phyloP scores from a whole-genome alignment of 805 yeast genomes.

The Groenewaldozyma salmanticensis region DNA sequence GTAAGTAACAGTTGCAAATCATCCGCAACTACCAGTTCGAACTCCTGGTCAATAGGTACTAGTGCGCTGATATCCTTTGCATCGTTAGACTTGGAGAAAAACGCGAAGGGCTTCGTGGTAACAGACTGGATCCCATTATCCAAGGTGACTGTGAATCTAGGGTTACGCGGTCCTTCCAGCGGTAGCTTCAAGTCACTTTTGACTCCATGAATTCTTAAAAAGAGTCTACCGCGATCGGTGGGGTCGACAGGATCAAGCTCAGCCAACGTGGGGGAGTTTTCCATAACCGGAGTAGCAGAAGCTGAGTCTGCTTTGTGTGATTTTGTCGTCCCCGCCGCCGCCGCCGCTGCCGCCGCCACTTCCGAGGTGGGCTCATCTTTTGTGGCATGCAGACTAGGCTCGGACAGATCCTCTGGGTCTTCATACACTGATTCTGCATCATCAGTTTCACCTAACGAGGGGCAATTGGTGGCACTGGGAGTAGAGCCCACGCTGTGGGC shows the following conservation, averaged over 20 bases:
- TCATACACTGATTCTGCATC: slow-evolving; percentile 14
- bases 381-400: neutral
- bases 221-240: slow-evolving; percentile 19
- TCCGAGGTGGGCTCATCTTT: neutral
- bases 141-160: slow-evolving; percentile 38
- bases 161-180: slow-evolving; percentile 29
- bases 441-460: too few relatives aligned
- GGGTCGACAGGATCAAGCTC: slow-evolving; percentile 15
- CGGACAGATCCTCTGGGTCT: slow-evolving; percentile 6
- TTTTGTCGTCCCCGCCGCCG: too few relatives aligned
- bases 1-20: slow-evolving; percentile 60
- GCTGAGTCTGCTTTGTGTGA: too few relatives aligned
- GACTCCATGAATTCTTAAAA: slow-evolving; percentile 17
- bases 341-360: neutral
- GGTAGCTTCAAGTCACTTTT: slow-evolving; percentile 33
- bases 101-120: slow-evolving; percentile 43
- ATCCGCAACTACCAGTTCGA: slow-evolving; percentile 59
- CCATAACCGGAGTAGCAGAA: slow-evolving; percentile 10
- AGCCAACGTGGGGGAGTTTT: slow-evolving; percentile 10
- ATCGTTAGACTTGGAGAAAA: slow-evolving; percentile 12
- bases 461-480: neutral
- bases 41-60: slow-evolving; percentile 52
- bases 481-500: neutral
- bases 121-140: slow-evolving; percentile 78
- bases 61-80: slow-evolving; percentile 17